Evolutionary conservation across 1,284 basidiomycete species (phyloP).

Genomic region (Heimioporus punctisporus): DNA sequence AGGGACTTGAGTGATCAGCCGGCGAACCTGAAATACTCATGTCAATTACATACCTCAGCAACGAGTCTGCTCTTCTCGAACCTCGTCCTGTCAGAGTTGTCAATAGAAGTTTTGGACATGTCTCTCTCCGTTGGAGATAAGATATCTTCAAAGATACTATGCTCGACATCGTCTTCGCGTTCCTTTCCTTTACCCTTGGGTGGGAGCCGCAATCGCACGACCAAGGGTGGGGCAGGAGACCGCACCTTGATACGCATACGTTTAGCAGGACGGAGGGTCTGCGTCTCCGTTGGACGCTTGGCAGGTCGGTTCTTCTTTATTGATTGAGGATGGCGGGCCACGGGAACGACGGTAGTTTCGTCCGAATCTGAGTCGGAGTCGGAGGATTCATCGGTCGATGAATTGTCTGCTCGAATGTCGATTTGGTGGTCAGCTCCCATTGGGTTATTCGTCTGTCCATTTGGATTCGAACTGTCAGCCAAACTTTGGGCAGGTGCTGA

Average conservation of each 20-base stretch:
- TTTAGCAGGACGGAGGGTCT: conserved; percentile 34
- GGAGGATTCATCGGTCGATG: conserved; percentile 28
- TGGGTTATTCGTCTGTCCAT: conserved; percentile 3
- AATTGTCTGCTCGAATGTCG: conserved; percentile 20
- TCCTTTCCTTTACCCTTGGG: conserved; percentile 61
- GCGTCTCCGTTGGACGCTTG: conserved; percentile 24
- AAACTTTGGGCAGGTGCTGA: conserved; percentile 14
- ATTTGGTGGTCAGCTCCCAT: conserved; percentile 15
- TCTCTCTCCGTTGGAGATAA: conserved; percentile 76
- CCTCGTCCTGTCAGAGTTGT: conserved; percentile 66
- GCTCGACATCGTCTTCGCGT: conserved; percentile 57
- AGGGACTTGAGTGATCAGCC: conserved; percentile 13
- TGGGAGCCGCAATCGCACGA: conserved; percentile 58
- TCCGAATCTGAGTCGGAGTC: conserved; percentile 37
- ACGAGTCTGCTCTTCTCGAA: conserved; percentile 75
- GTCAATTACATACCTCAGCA: conserved; percentile 62
- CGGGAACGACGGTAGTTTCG: conserved; percentile 12
- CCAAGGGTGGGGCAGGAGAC: conserved; percentile 38
- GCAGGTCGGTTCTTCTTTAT: conserved; percentile 33
- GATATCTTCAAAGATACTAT: conserved; percentile 84
- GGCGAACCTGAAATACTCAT: background rate
- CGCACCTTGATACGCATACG: conserved; percentile 42
- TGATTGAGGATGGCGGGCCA: conserved; percentile 10
- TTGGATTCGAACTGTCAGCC: conserved; percentile 6
- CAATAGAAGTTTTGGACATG: conserved; percentile 71